phyloP scores from a whole-genome alignment of 768 basidiomycete genomes.

The Suillus discolor region DNA sequence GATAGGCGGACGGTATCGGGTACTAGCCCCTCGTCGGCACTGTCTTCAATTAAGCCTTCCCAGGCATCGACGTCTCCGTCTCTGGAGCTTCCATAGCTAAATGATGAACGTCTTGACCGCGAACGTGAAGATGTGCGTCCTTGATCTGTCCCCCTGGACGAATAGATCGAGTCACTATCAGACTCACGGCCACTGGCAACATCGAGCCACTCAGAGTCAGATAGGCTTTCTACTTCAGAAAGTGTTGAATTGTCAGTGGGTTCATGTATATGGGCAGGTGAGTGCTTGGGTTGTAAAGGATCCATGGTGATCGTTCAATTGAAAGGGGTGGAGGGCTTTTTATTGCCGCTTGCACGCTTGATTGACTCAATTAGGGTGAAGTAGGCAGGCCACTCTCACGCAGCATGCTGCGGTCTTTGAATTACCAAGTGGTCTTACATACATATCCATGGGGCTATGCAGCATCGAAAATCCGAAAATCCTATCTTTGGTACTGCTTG shows the following conservation, averaged over 20 bases:
- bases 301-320: constrained; percentile 17
- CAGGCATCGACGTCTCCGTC: constrained; percentile 74
- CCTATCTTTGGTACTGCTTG: background rate
- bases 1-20: constrained; percentile 26
- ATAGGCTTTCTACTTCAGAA: constrained; percentile 67
- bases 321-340: constrained; percentile 34
- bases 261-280: constrained; percentile 30
- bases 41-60: constrained; percentile 76
- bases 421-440: background rate
- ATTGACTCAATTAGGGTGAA: constrained; percentile 15
- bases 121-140: constrained; percentile 54
- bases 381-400: constrained; percentile 14
- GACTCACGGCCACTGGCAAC: constrained; percentile 65
- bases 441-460: background rate
- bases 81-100: constrained; percentile 68
- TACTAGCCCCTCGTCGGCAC: constrained; percentile 47
- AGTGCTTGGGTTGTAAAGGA: constrained; percentile 23
- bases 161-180: constrained; percentile 68
- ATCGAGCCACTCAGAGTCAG: constrained; percentile 87
- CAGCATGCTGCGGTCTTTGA: constrained; percentile 5
- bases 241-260: constrained; percentile 43
- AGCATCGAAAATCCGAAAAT: background rate
- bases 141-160: constrained; percentile 59
- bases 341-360: constrained; percentile 20
- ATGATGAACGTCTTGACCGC: constrained; percentile 67